phyloP scores from a whole-genome alignment of 2,329 filamentous ascomycete genomes.

The Microthyrium microscopicum region DNA sequence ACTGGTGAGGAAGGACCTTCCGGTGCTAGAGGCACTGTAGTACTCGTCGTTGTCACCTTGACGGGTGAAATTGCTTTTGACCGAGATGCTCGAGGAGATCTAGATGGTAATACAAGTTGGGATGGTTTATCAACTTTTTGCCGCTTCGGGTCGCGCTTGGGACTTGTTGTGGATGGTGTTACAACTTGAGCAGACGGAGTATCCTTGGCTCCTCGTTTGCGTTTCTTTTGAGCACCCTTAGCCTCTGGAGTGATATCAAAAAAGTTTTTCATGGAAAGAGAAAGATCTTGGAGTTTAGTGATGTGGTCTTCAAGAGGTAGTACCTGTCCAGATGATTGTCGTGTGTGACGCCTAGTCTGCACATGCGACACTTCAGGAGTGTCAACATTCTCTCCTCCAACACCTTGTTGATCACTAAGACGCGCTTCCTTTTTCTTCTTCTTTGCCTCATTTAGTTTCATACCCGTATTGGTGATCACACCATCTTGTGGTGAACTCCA shows the following conservation, averaged over 20 bases:
- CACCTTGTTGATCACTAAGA: too few species aligned
- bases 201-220: slow-evolving; percentile 36
- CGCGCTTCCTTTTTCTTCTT: slow-evolving; percentile 51
- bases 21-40: slow-evolving; percentile 27
- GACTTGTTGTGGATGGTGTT: slow-evolving; percentile 11
- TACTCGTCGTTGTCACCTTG: slow-evolving; percentile 14
- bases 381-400: too few species aligned
- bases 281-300: too few species aligned
- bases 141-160: slow-evolving; percentile 17
- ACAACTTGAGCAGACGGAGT: slow-evolving; percentile 8
- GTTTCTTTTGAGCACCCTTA: slow-evolving; percentile 24
- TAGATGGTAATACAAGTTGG: slow-evolving; percentile 11
- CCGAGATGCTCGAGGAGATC: slow-evolving; percentile 4
- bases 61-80: slow-evolving; percentile 2
- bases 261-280: too few species aligned
- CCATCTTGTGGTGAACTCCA: slow-evolving; percentile 14
- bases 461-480: slow-evolving; percentile 49
- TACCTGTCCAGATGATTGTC: too few species aligned
- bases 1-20: slow-evolving; percentile 19
- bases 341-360: too few species aligned
- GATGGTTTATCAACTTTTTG: slow-evolving; percentile 16
- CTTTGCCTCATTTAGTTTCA: slow-evolving; percentile 65
- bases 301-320: too few species aligned
- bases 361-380: too few species aligned
- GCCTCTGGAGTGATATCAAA: not conserved